phyloP scores from a whole-genome alignment of 805 yeast genomes.

The Yarrowia sp. region DNA sequence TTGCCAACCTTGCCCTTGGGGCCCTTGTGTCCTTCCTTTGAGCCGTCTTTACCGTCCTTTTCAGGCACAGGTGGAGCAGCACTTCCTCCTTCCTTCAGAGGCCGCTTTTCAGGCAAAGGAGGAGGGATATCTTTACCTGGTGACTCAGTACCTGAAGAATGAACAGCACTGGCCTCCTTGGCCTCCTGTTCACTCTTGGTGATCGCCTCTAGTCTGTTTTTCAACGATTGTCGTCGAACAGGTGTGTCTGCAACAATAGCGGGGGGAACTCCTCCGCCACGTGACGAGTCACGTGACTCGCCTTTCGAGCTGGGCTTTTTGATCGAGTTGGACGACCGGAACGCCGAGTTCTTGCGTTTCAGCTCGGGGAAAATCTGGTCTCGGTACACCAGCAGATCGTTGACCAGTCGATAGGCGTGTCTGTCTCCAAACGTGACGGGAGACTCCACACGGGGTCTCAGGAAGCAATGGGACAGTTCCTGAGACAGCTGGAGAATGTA shows the following conservation, averaged over 20 bases:
- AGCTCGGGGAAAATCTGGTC: conserved; percentile 71
- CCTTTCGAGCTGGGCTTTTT: background rate
- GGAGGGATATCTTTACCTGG: conserved; percentile 5
- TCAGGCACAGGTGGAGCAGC: conserved; percentile 21
- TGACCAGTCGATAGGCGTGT: conserved; percentile 63
- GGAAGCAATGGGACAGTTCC: conserved; percentile 68
- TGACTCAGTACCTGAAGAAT: background rate
- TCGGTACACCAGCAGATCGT: conserved; percentile 67
- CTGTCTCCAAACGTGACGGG: conserved; percentile 62
- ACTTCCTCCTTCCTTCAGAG: conserved; percentile 1
- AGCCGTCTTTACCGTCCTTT: conserved; percentile 3
- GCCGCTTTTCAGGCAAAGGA: conserved; percentile 13
- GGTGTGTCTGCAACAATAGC: background rate
- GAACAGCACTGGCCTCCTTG: background rate
- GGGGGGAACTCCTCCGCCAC: background rate
- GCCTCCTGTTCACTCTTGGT: conserved; percentile 7
- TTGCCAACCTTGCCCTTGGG: conserved; percentile 9
- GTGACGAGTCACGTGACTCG: conserved; percentile 30
- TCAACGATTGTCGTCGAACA: conserved; percentile 23
- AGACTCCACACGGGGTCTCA: conserved; percentile 60
- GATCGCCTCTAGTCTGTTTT: conserved; percentile 37
- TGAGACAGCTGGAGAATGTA: conserved; percentile 57
- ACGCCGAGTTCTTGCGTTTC: conserved; percentile 50
- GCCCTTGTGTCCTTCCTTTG: background rate
- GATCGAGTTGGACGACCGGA: conserved; percentile 32